A percentile compares a stretch with the other conserved stretches of the same genome.
Evolutionary conservation across 495 filamentous ascomycete genomes (phyloP).

Genomic region (Staphylotrichum tortipilum): DNA sequence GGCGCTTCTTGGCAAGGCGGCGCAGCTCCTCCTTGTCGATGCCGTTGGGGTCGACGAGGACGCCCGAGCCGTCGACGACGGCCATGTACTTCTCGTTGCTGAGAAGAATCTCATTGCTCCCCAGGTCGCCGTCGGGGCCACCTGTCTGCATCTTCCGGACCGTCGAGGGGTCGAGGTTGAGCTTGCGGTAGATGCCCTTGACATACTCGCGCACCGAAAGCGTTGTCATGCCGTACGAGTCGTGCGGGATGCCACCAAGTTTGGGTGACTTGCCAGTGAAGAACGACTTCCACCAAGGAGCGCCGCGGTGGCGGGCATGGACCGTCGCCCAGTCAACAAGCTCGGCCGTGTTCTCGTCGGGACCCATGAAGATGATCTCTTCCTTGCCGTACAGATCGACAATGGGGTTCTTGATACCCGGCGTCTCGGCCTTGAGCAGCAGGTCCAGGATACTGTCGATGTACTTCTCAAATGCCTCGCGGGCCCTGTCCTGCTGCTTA

Average conservation of each 20-base stretch:
- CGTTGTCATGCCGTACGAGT: slow-evolving; percentile 95
- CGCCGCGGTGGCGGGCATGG: slow-evolving; percentile 78
- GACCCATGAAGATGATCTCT: slow-evolving; percentile 97
- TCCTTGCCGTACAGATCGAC: slow-evolving; percentile 89
- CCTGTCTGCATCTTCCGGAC: slow-evolving; percentile 94
- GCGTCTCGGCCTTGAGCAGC: slow-evolving; percentile 76
- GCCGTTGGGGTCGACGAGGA: slow-evolving; percentile 86
- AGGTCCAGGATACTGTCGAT: slow-evolving; percentile 97
- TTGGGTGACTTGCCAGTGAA: slow-evolving; percentile 97
- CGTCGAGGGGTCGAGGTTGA: slow-evolving; percentile 71
- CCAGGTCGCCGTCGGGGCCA: slow-evolving; percentile 92
- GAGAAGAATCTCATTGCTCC: slow-evolving; percentile 94
- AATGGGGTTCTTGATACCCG: slow-evolving; percentile 97
- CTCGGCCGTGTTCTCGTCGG: slow-evolving; percentile 96
- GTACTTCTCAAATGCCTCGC: slow-evolving; percentile 96
- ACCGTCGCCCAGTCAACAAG: slow-evolving; percentile 97
- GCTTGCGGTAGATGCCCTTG: slow-evolving; percentile 91
- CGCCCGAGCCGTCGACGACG: slow-evolving; percentile 91
- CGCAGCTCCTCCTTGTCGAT: slow-evolving; percentile 75
- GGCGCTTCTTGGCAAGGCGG: slow-evolving; percentile 75
- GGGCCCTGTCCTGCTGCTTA: slow-evolving; percentile 83
- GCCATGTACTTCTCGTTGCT: slow-evolving; percentile 89
- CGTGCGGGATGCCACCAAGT: slow-evolving; percentile 93
- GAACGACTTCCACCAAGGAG: slow-evolving; percentile 99
- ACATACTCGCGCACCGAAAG: slow-evolving; percentile 93